These are phyloP conservation scores for Prototheca wickerhamii DNA, from an alignment of 163 green algal genomes.

Conservation along the genomic window DNA sequence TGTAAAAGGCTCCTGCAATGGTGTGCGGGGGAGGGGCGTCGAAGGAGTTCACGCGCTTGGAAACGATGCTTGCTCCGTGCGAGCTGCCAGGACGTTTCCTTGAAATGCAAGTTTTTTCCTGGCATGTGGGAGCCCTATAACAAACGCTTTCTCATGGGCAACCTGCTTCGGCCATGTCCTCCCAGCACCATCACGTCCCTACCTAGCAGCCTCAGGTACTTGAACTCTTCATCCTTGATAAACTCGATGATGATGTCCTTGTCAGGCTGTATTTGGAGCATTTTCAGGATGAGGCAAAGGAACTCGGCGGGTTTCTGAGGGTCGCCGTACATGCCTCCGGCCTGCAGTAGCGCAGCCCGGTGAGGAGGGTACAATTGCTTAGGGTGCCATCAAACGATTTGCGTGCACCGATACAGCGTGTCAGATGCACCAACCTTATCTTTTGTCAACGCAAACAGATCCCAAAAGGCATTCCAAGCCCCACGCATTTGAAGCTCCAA, in stretches of 20 bases:
- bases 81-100: too few species aligned
- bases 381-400: neutral
- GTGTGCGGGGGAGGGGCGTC: neutral
- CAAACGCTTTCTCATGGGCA: neutral
- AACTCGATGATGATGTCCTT: slow-evolving; percentile 98
- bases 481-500: neutral
- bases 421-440: neutral
- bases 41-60: too few species aligned
- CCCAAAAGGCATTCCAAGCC: neutral
- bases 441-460: neutral
- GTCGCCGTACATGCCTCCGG: slow-evolving; percentile 82
- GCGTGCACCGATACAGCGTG: neutral
- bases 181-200: neutral
- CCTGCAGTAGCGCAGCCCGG: slow-evolving; percentile 1
- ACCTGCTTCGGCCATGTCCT: neutral
- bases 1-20: slow-evolving; percentile 85
- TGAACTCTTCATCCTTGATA: slow-evolving; percentile 98
- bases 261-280: slow-evolving; percentile 97
- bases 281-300: slow-evolving; percentile 93
- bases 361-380: neutral
- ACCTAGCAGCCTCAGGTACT: slow-evolving; percentile 94
- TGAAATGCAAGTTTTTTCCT: too few species aligned
- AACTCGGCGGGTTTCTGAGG: slow-evolving; percentile 81
- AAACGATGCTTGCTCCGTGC: neutral
- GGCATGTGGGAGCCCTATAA: neutral